Conservation (phyloP, 495 filamentous ascomycete genomes). For the Margaritispora aquatica region DNA sequence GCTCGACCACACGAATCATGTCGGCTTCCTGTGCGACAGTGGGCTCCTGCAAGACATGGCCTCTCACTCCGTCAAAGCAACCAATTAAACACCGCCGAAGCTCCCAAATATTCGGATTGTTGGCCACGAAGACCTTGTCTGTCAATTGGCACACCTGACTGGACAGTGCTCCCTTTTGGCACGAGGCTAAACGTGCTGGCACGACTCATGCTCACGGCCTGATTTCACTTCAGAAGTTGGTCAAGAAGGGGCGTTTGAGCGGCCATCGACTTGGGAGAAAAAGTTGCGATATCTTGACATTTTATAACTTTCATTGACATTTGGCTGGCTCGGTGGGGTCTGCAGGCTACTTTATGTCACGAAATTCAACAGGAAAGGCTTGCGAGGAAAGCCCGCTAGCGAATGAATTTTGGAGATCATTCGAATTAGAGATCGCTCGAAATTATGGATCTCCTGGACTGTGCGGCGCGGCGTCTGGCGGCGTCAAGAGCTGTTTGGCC, state of each 20-base stretch:
- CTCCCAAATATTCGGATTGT: background rate
- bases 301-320: background rate
- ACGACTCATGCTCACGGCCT: background rate
- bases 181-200: background rate
- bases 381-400: background rate
- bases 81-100: background rate
- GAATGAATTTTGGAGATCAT: background rate
- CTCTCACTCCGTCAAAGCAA: background rate
- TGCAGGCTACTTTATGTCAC: background rate
- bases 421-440: background rate
- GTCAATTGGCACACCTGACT: background rate
- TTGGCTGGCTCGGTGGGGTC: background rate
- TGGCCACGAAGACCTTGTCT: background rate
- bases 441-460: background rate
- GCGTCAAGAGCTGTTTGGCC: background rate
- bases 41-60: constrained; percentile 5
- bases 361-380: background rate
- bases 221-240: background rate
- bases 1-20: constrained; percentile 5
- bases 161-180: background rate
- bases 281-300: background rate
- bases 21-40: background rate
- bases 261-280: background rate
- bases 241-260: background rate
- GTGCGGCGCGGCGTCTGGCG: background rate